phyloP scores from a whole-genome alignment of 2,329 filamentous ascomycete genomes.

The Aspergillus floridensis region DNA sequence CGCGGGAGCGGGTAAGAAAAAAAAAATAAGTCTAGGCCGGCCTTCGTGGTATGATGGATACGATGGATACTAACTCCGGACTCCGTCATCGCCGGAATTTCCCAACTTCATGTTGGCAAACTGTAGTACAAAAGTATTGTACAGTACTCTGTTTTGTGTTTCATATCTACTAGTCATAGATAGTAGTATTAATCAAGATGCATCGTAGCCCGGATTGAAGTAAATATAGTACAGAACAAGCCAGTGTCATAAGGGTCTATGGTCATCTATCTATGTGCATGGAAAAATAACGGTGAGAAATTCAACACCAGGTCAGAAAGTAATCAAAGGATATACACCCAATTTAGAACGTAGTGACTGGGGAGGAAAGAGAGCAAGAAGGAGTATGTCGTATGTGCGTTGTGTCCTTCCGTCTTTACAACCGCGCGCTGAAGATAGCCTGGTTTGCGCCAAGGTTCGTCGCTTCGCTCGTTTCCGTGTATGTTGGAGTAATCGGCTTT shows the following conservation, averaged over 20 bases:
- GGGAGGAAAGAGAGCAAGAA: neutral
- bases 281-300: constrained; percentile 8
- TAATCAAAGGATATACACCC: constrained; percentile 4
- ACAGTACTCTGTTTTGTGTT: too few species aligned
- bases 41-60: neutral
- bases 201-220: too few species aligned
- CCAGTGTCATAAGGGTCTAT: constrained; percentile 13
- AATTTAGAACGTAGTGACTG: too few species aligned
- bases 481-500: constrained; percentile 16
- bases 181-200: too few species aligned
- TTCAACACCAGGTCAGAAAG: constrained; percentile 5
- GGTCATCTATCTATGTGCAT: constrained; percentile 14
- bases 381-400: constrained; percentile 1
- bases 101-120: too few species aligned
- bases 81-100: neutral
- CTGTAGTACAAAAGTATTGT: too few species aligned
- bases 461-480: constrained; percentile 10
- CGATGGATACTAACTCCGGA: neutral
- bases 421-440: constrained; percentile 15
- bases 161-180: too few species aligned
- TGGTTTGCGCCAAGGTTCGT: constrained; percentile 13
- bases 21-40: too few species aligned
- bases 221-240: neutral
- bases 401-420: constrained; percentile 13
- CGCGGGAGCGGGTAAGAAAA: neutral